Evolutionary conservation across 768 basidiomycete species (phyloP).

Genomic region (Sistotremastrum niveocremeum): DNA sequence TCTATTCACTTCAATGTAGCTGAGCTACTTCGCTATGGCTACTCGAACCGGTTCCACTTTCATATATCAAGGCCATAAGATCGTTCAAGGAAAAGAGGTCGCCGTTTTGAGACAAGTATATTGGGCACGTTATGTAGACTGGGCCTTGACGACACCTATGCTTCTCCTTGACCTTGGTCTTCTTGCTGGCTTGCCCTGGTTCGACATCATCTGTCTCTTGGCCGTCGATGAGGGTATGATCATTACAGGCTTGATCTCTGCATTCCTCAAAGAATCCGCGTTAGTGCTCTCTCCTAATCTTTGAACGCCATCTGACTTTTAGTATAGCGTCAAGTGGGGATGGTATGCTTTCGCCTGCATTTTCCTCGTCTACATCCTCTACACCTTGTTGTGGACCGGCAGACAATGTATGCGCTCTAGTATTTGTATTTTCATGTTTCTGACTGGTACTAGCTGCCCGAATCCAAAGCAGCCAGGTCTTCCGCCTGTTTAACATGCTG

Average conservation of each 20-base stretch:
- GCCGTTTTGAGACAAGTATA: slow-evolving; percentile 1
- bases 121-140: slow-evolving; percentile 4
- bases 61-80: not conserved
- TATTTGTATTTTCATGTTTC: not conserved
- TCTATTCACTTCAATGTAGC: not conserved
- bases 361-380: slow-evolving; percentile 1
- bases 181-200: slow-evolving; percentile 3
- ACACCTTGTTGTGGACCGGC: not conserved
- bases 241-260: not conserved
- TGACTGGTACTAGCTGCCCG: not conserved
- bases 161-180: slow-evolving; percentile 1
- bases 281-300: not conserved
- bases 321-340: slow-evolving; percentile 3
- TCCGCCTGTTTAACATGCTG: slow-evolving; percentile 1
- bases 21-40: slow-evolving; percentile 5
- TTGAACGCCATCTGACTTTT: not conserved
- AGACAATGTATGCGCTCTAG: not conserved
- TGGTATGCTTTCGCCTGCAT: slow-evolving; percentile 2
- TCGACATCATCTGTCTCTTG: slow-evolving; percentile 1
- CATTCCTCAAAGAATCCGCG: not conserved
- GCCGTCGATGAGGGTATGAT: not conserved
- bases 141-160: slow-evolving; percentile 3
- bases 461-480: not conserved
- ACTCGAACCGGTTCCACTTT: not conserved
- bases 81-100: not conserved